Evolutionary conservation across 192 early-diverging fungal species (phyloP).

Genomic region (Backusella tuberculispora): DNA sequence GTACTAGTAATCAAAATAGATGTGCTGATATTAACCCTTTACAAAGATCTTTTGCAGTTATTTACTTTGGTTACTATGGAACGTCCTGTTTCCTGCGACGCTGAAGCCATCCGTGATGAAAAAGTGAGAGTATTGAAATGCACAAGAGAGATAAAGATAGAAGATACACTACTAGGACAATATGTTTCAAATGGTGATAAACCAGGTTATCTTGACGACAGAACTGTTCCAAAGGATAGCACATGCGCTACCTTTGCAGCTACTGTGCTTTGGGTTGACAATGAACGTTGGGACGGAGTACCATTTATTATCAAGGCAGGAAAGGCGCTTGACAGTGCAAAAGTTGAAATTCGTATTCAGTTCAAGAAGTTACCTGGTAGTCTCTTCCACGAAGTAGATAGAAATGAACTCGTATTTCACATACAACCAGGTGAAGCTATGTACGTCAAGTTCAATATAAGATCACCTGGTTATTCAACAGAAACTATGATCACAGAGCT

Average conservation of each 20-base stretch:
- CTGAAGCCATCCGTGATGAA: slow-evolving; percentile 91
- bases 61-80: slow-evolving; percentile 94
- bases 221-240: slow-evolving; percentile 78
- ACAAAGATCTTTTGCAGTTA: slow-evolving; percentile 82
- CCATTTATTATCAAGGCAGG: slow-evolving; percentile 88
- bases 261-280: slow-evolving; percentile 84
- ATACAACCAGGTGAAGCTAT: slow-evolving; percentile 95
- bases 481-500: slow-evolving; percentile 92
- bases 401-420: slow-evolving; percentile 95
- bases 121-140: slow-evolving; percentile 88
- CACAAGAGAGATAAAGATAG: slow-evolving; percentile 75
- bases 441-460: slow-evolving; percentile 97
- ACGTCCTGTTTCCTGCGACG: slow-evolving; percentile 78
- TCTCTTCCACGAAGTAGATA: slow-evolving; percentile 70
- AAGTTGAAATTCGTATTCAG: slow-evolving; percentile 92
- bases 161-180: slow-evolving; percentile 91
- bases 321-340: slow-evolving; percentile 89
- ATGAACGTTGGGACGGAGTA: slow-evolving; percentile 93
- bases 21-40: background rate
- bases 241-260: slow-evolving; percentile 93
- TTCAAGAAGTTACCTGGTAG: slow-evolving; percentile 83
- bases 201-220: slow-evolving; percentile 92
- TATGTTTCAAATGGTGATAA: slow-evolving; percentile 82
- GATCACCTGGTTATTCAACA: slow-evolving; percentile 87
- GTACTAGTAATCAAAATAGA: slow-evolving; percentile 12